These are phyloP conservation scores for Coriaria nepalensis DNA, from an alignment of 306 rosid genomes.

Conservation along the genomic window DNA sequence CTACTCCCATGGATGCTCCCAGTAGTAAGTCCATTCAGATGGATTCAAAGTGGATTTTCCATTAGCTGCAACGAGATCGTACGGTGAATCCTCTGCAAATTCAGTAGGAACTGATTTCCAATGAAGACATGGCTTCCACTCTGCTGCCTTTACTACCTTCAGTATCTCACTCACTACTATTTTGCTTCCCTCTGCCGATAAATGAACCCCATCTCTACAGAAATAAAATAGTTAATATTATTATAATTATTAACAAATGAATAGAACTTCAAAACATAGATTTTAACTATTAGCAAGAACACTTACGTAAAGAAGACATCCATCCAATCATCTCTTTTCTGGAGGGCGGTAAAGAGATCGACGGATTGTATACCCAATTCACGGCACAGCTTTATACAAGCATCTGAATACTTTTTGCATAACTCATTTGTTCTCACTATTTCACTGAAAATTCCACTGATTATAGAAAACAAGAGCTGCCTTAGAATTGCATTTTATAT, in stretches of 20 bases:
- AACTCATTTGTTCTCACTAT: conserved; percentile 77
- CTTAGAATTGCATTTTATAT: neutral
- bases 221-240: neutral
- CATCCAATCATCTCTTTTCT: conserved; percentile 55
- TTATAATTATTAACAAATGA: no score
- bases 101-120: conserved; percentile 79
- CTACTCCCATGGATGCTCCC: conserved; percentile 69
- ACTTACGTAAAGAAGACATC: conserved; percentile 70
- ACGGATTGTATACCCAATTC: conserved; percentile 56
- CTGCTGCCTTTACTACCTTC: conserved; percentile 59
- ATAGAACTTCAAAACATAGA: no score
- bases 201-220: conserved; percentile 84
- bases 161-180: conserved; percentile 70
- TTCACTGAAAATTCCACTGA: conserved; percentile 48
- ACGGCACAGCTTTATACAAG: conserved; percentile 61
- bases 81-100: conserved; percentile 67
- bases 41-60: conserved; percentile 61
- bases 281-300: conserved; percentile 4
- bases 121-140: conserved; percentile 80
- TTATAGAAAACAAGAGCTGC: conserved; percentile 4
- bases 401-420: conserved; percentile 69
- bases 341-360: conserved; percentile 69
- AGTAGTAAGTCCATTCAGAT: conserved; percentile 69
- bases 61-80: conserved; percentile 79
- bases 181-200: conserved; percentile 84